These are phyloP conservation scores for Apiotrichum porosum DNA, from an alignment of 1,284 basidiomycete species.

Conservation along the genomic window DNA sequence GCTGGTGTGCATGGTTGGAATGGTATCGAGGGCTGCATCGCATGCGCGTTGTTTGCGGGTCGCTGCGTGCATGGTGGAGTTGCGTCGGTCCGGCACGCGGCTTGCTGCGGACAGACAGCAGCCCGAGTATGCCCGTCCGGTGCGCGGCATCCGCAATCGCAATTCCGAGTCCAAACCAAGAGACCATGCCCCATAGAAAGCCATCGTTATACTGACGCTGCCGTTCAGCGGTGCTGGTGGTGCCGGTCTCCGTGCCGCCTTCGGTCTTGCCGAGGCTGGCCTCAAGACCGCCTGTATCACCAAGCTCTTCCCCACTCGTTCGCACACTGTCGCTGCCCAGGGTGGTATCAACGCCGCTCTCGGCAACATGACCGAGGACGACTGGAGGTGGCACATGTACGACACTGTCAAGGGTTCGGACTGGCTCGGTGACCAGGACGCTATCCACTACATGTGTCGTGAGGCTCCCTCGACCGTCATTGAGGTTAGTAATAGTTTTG, in stretches of 20 bases:
- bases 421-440: slow-evolving; percentile 99
- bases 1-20: not conserved
- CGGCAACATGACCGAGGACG: slow-evolving; percentile 98
- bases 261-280: slow-evolving; percentile 97
- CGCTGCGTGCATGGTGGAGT: no score
- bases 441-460: slow-evolving; percentile 98
- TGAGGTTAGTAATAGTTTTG: slow-evolving; percentile 57
- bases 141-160: no score
- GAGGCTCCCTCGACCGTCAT: slow-evolving; percentile 92
- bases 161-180: no score
- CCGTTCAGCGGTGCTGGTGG: slow-evolving; percentile 90
- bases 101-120: no score
- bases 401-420: slow-evolving; percentile 99
- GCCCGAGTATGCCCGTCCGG: no score
- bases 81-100: no score
- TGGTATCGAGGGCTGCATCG: no score
- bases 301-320: slow-evolving; percentile 98
- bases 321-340: slow-evolving; percentile 98
- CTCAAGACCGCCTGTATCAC: slow-evolving; percentile 98
- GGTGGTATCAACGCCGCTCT: slow-evolving; percentile 99
- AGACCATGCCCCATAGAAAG: no score
- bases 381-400: slow-evolving; percentile 99
- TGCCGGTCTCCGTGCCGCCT: slow-evolving; percentile 95
- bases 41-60: no score
- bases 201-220: no score